A percentile compares a stretch with the other conserved stretches of the same genome.
Evolutionary conservation across 768 basidiomycete genomes (phyloP).

Genomic region (Mycena chlorophos): DNA sequence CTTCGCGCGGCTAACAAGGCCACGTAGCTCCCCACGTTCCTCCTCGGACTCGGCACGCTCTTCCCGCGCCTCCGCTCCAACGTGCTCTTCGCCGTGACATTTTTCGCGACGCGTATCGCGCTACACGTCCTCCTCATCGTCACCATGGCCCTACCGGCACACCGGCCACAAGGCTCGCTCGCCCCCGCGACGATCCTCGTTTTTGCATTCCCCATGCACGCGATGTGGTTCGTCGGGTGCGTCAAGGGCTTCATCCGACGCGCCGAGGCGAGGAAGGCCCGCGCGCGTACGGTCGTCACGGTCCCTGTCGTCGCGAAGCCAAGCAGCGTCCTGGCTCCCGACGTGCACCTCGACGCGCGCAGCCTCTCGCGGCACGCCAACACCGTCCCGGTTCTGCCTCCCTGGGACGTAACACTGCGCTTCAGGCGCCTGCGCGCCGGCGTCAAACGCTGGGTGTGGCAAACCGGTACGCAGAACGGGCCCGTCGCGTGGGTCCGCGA

Average conservation of each 20-base stretch:
- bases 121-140: slow-evolving; percentile 44
- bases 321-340: slow-evolving; percentile 5
- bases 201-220: slow-evolving; percentile 50
- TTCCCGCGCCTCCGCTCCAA: slow-evolving; percentile 28
- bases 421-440: slow-evolving; percentile 3
- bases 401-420: neutral
- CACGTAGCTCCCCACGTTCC: slow-evolving; percentile 51
- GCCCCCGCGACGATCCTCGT: slow-evolving; percentile 42
- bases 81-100: neutral
- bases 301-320: no score
- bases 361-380: slow-evolving; percentile 5
- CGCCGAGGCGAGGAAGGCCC: slow-evolving; percentile 3
- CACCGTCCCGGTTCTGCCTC: neutral
- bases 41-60: slow-evolving; percentile 49
- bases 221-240: slow-evolving; percentile 54
- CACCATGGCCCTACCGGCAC: slow-evolving; percentile 28
- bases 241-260: slow-evolving; percentile 47
- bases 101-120: slow-evolving; percentile 53
- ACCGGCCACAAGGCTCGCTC: slow-evolving; percentile 36
- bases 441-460: neutral
- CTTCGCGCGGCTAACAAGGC: neutral
- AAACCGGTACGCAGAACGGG: neutral
- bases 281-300: no score
- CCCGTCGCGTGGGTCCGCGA: neutral
- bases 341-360: slow-evolving; percentile 14